Conservation (phyloP, 306 rosid species). For the Castanea sativa region DNA sequence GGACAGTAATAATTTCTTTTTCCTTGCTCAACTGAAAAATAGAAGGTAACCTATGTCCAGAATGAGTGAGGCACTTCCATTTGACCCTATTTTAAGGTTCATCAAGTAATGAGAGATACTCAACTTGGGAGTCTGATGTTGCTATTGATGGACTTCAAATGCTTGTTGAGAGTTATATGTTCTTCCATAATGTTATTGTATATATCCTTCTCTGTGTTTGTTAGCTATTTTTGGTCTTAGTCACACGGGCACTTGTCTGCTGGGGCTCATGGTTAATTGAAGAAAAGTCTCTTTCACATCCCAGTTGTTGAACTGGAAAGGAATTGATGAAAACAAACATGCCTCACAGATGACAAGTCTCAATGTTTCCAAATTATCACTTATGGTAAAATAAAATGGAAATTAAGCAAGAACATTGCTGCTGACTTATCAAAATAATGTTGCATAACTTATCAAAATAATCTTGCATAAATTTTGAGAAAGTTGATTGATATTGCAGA, state of each 20-base stretch:
- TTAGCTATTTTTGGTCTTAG: not conserved
- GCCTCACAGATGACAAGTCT: no score
- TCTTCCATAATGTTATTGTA: not conserved
- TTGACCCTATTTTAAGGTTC: not conserved
- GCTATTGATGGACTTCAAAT: not conserved
- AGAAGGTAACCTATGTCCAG: not conserved
- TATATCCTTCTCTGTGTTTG: not conserved
- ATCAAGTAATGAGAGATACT: not conserved
- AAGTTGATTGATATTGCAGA: no score
- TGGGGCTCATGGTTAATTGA: not conserved
- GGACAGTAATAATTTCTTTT: not conserved
- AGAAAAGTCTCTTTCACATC: not conserved
- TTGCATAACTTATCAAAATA: no score
- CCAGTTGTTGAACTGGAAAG: not conserved
- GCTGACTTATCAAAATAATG: no score
- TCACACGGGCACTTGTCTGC: not conserved
- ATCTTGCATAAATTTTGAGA: no score
- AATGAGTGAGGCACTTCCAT: conserved; percentile 7
- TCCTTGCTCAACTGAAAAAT: not conserved
- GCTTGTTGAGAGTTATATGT: not conserved
- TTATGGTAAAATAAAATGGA: no score
- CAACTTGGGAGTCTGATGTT: not conserved
- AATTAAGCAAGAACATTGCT: no score
- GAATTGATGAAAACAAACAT: not conserved
- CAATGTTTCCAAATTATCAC: no score